These are phyloP conservation scores for Phytophthora pseudosyringae DNA, from an alignment of 352 stramenopile genomes.

Conservation along the genomic window DNA sequence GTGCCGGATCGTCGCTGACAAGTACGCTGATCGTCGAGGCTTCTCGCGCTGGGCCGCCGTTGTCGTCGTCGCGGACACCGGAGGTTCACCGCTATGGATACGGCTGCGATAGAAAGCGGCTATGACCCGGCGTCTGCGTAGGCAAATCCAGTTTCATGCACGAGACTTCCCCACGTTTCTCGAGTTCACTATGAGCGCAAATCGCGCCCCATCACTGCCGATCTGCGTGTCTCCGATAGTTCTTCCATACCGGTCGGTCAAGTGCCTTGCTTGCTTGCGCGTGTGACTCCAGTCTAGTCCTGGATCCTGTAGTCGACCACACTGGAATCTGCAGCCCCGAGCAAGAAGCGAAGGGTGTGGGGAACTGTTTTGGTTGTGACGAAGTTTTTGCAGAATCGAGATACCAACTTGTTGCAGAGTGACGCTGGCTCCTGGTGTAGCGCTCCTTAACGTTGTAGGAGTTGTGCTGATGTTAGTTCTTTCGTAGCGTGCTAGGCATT, in stretches of 20 bases:
- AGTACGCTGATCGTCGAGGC: no score
- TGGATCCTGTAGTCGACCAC: conserved; percentile 4
- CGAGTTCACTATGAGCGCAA: background rate
- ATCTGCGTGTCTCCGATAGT: conserved; percentile 15
- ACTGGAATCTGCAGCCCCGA: conserved; percentile 16
- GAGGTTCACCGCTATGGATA: background rate
- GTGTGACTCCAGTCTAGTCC: conserved; percentile 15
- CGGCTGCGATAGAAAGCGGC: background rate
- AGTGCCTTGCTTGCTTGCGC: background rate
- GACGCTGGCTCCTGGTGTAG: no score
- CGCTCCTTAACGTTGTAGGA: no score
- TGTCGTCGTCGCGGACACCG: background rate
- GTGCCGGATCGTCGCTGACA: no score
- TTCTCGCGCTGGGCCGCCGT: no score
- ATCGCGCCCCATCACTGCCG: conserved; percentile 15
- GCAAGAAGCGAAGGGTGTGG: background rate
- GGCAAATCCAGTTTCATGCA: background rate
- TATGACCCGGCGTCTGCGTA: no score
- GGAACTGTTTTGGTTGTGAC: no score
- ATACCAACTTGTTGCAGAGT: no score
- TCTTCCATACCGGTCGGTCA: conserved; percentile 12
- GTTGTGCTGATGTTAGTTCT: no score
- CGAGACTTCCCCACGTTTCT: conserved; percentile 1
- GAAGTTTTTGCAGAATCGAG: no score
- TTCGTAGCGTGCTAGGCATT: no score